These are phyloP conservation scores for Salix koriyanagi DNA, from an alignment of 345 rosid genomes.

Conservation along the genomic window DNA sequence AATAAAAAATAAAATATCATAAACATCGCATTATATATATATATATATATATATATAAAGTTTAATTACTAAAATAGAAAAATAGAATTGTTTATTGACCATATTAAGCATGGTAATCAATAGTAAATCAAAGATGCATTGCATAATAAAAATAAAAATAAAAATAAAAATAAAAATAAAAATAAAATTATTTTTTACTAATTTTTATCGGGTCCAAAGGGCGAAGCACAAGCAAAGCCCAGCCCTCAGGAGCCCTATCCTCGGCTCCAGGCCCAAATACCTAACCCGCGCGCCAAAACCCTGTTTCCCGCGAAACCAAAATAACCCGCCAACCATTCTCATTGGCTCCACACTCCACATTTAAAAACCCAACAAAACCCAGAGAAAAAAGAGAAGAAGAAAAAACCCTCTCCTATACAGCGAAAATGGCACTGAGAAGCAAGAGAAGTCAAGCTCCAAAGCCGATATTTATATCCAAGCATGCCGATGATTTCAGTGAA, in stretches of 20 bases:
- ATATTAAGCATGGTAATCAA: too few species aligned
- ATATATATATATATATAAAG: too few species aligned
- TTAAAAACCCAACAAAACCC: neutral
- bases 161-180: too few species aligned
- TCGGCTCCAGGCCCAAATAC: neutral
- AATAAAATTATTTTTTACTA: neutral
- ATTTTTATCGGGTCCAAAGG: neutral
- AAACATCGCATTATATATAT: too few species aligned
- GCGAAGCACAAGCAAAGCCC: neutral
- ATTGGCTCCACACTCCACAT: neutral
- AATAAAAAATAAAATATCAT: too few species aligned
- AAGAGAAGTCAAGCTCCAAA: slow-evolving; percentile 19
- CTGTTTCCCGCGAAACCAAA: neutral
- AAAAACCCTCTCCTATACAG: neutral
- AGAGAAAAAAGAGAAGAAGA: too few species aligned
- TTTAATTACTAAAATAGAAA: too few species aligned
- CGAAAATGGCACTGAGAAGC: slow-evolving; percentile 16
- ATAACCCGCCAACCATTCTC: neutral
- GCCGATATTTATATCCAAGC: neutral
- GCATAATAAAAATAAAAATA: too few species aligned
- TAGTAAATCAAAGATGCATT: too few species aligned
- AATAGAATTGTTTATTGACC: too few species aligned
- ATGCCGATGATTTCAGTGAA: neutral
- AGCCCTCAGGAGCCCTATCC: too few species aligned
- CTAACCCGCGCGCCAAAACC: neutral